A percentile compares a stretch with the other conserved stretches of the same genome.
phyloP scores from a whole-genome alignment of 352 stramenopile genomes.

The Pythium phragmitis region DNA sequence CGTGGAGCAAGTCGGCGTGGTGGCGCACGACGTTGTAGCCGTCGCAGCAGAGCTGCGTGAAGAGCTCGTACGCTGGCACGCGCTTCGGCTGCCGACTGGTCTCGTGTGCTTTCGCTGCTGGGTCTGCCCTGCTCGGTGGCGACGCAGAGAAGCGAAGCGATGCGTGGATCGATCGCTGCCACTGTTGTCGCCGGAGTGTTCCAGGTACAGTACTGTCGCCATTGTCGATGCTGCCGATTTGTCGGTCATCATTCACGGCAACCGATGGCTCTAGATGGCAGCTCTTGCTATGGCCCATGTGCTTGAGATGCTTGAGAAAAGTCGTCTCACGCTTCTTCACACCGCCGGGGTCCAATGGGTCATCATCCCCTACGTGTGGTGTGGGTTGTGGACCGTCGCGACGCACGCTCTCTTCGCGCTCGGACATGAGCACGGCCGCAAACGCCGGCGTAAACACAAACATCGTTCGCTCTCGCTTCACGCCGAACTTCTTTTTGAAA shows the following conservation, averaged over 20 bases:
- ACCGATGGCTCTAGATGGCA: slow-evolving; percentile 17
- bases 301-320: slow-evolving; percentile 31
- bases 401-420: background rate
- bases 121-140: background rate
- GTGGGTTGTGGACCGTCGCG: background rate
- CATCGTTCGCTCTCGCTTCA: slow-evolving; percentile 31
- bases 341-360: background rate
- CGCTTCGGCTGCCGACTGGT: background rate
- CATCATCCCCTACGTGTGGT: background rate
- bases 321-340: slow-evolving; percentile 20
- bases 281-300: slow-evolving; percentile 27
- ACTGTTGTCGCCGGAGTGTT: slow-evolving; percentile 12
- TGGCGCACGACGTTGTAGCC: slow-evolving; percentile 36
- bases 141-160: slow-evolving; percentile 20
- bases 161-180: slow-evolving; percentile 27
- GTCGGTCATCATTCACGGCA: background rate
- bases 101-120: background rate
- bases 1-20: slow-evolving; percentile 33
- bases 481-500: slow-evolving; percentile 35
- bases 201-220: background rate
- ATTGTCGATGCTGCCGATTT: background rate
- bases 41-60: slow-evolving; percentile 26
- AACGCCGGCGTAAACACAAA: slow-evolving; percentile 35
- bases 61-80: slow-evolving; percentile 27
- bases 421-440: slow-evolving; percentile 30